Conservation (phyloP, 2,329 filamentous ascomycete genomes). For the Septoria petroselini region DNA sequence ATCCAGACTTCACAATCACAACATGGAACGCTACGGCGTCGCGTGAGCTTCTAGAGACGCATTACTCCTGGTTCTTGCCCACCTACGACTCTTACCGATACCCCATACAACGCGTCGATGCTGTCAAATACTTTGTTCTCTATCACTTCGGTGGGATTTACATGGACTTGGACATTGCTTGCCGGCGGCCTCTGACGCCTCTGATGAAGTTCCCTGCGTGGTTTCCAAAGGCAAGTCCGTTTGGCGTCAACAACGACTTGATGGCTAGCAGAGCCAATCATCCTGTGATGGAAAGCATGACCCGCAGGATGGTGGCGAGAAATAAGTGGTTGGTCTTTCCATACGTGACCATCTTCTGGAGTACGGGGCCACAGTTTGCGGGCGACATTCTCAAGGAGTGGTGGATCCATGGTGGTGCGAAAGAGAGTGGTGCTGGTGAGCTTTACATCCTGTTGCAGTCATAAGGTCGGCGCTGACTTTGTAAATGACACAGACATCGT, state of each 20-base stretch:
- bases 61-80: conserved; percentile 38
- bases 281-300: conserved; percentile 29
- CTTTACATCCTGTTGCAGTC: neutral
- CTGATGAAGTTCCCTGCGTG: conserved; percentile 65
- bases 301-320: conserved; percentile 16
- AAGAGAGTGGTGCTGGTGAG: conserved; percentile 1
- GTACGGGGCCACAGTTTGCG: conserved; percentile 34
- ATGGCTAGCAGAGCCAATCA: conserved; percentile 51
- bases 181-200: conserved; percentile 60
- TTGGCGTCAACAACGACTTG: conserved; percentile 72
- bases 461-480: neutral
- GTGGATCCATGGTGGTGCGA: conserved; percentile 11
- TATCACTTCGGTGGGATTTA: conserved; percentile 74
- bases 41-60: conserved; percentile 18
- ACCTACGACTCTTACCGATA: conserved; percentile 70
- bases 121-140: conserved; percentile 71
- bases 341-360: conserved; percentile 36
- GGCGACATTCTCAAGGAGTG: conserved; percentile 32
- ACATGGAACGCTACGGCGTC: conserved; percentile 23
- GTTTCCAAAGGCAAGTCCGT: conserved; percentile 65
- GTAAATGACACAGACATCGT: neutral
- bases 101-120: conserved; percentile 72
- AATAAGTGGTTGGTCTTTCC: conserved; percentile 29
- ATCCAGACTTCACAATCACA: conserved; percentile 20
- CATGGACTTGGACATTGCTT: conserved; percentile 70